Evolutionary conservation across 1,284 basidiomycete genomes (phyloP), one percentile per base, ranked within the genome.

Genomic region (Ceraceosorus guamensis): DNA sequence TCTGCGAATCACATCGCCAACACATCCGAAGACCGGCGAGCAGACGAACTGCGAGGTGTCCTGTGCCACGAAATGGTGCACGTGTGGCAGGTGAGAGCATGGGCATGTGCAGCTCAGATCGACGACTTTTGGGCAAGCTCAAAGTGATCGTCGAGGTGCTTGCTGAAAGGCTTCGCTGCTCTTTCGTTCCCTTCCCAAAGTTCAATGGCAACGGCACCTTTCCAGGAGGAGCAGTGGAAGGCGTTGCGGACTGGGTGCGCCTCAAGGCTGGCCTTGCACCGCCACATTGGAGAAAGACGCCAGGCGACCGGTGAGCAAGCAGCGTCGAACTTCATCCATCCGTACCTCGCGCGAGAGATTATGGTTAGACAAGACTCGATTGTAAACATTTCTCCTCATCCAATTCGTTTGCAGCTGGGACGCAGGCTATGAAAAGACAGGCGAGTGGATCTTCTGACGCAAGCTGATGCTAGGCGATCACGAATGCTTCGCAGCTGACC

Each of bases 231-330:
- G 41, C 66, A 0, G 59, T 65, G 10, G 67, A 69, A 31, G 67
- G 67, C 1, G 48, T 68, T 35, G 67, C 67, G 2, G 67, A 69
- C 35, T 69, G 66, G 66, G 52, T 69, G 5, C 16, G 67, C 14
- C 18, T 59, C n/a, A 37, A 48, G 8, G 50, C 48, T 16, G 33
- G 45, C 2, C 16, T 66, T 4, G 55, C 48, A 0, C 54, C 67
- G 14, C 58, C 59, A 10, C 65, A 67, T 32, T 69, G 67, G 67
- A 14, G n/a, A 3, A 46, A n/a, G 10, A 34, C 13, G 39, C 52
- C 52, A 8, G 37, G 37, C 37, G 8, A 8, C 8, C n/a, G 8
- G 37, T 41, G 37, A 49, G 8, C 31, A 48, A 10, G 11, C 31
- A 41, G 11, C 32, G 45, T 6, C 16, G 46, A 37, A 53, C 31